A percentile compares a stretch with the other conserved stretches of the same genome.
These are phyloP conservation scores for Persicaria tinctoria DNA, from an alignment of 148 eudicot genomes.

Conservation along the genomic window DNA sequence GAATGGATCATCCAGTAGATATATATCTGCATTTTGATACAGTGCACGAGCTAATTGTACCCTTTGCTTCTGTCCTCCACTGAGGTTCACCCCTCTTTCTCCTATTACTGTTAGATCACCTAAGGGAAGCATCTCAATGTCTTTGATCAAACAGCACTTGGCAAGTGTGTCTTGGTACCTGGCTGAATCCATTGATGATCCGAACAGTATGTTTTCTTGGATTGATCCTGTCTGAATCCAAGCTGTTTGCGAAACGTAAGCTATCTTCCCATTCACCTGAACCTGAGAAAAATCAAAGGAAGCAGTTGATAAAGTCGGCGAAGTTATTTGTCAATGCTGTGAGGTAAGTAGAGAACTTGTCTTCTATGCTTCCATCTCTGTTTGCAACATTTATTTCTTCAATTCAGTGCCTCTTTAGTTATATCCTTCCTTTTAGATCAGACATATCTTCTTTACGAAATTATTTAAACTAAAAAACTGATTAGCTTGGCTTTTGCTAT, in stretches of 20 bases:
- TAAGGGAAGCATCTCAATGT: constrained; percentile 62
- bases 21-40: constrained; percentile 72
- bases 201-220: constrained; percentile 69
- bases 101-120: constrained; percentile 87
- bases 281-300: constrained; percentile 1
- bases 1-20: constrained; percentile 88
- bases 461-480: too few species aligned
- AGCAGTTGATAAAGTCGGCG: not conserved
- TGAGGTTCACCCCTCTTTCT: constrained; percentile 86
- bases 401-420: not conserved
- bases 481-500: too few species aligned
- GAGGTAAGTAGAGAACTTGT: not conserved
- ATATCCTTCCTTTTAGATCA: too few species aligned
- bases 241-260: constrained; percentile 89
- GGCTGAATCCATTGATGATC: constrained; percentile 42
- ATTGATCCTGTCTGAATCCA: constrained; percentile 87
- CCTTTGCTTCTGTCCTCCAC: constrained; percentile 22
- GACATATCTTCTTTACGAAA: too few species aligned
- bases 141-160: too few species aligned
- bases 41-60: constrained; percentile 88
- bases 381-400: not conserved
- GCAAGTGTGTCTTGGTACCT: too few species aligned
- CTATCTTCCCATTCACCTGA: constrained; percentile 55
- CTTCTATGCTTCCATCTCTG: not conserved
- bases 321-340: too few species aligned